Percentiles rank a stretch among this genome's conserved stretches.
These are phyloP conservation scores for Sphagnum magellanicum DNA, from an alignment of 228 moss, liverwort and hornwort species.

Conservation along the genomic window DNA sequence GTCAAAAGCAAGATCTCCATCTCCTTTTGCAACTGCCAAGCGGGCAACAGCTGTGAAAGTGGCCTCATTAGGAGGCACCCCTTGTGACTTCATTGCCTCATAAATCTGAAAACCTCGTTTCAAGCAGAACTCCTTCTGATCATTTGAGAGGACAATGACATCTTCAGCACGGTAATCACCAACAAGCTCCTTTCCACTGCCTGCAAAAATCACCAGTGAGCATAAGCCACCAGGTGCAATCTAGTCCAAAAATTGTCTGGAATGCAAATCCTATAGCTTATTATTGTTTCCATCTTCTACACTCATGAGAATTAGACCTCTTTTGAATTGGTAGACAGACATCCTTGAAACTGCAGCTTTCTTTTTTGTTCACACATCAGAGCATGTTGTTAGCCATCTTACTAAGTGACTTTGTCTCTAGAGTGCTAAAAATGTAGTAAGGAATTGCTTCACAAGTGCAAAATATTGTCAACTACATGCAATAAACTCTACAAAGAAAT, in stretches of 20 bases:
- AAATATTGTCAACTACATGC: not conserved
- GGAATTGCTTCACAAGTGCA: not conserved
- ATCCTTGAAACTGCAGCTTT: too few relatives aligned
- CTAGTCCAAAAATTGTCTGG: not conserved
- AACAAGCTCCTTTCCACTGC: constrained; percentile 6
- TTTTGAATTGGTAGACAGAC: too few relatives aligned
- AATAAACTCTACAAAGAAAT: not conserved
- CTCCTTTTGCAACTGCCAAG: constrained; percentile 77
- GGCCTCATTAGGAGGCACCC: constrained; percentile 85
- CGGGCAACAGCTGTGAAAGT: constrained; percentile 94
- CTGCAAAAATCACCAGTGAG: too few relatives aligned
- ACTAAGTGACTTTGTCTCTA: too few relatives aligned
- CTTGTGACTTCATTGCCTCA: constrained; percentile 68
- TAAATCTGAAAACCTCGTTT: constrained; percentile 78
- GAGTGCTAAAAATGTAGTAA: not conserved
- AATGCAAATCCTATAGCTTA: too few relatives aligned
- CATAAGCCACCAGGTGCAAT: constrained; percentile 5
- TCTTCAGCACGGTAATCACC: not conserved
- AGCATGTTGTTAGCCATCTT: too few relatives aligned
- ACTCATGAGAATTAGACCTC: too few relatives aligned
- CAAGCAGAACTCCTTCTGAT: constrained; percentile 51
- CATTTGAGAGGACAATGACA: constrained; percentile 36
- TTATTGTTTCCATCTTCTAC: too few relatives aligned
- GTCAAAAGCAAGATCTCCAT: constrained; percentile 89
- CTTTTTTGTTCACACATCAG: too few relatives aligned